Base-by-base conservation (phyloP, 331 rosid species). In the Spiraea crenata region DNA sequence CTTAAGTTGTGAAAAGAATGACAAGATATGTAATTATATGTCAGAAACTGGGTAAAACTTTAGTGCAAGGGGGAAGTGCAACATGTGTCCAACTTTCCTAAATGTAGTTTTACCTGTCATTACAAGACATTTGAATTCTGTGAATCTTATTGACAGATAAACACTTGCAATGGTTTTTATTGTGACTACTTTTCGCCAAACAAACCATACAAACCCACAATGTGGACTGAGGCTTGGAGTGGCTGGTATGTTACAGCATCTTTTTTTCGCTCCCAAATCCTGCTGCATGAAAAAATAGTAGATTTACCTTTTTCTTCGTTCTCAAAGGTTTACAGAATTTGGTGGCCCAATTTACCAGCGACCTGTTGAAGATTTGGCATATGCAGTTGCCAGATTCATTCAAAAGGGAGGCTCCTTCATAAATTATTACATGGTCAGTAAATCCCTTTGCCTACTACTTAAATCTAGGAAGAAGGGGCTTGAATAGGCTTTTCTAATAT, bases 191-290 rank as follows among this genome's bases (percentile, higher is more conserved):
- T 85, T 59, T 73, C 82, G 39, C 86, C 89, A 50, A 85, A 85
- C 72, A 76, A 82, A 66, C 86, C 84, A 35, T 62, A 82, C 84
- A 85, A 85, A 54, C 89, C 89, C 31, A 76, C 67, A 25, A 51
- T 82, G 25, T 85, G 86, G 89, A 85, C 89, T 39, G 89, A 85
- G 84, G 80, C 89, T 64, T 85, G 89, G 89, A 85, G 67, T 55
- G 89, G 86, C 70, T 82, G 89, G 89, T 85, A 70, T 66, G 46
- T 58, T 51, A 15, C 31, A 19, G 31, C 64, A 48, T 40, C n/a
- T n/a, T 7, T 46, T 19, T 25, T 60, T 48, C n/a, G 20, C 70
- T 57, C 38, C 54, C 20, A 34, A 7, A 72, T 41, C 57, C 49
- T n/a, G 40, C 34, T 41, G 63, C 40, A 56, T 17, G 1, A 37